A percentile compares a stretch with the other conserved stretches of the same genome.
Conservation (phyloP, 2,329 filamentous ascomycete species). For the Aspergillus ibericus region DNA sequence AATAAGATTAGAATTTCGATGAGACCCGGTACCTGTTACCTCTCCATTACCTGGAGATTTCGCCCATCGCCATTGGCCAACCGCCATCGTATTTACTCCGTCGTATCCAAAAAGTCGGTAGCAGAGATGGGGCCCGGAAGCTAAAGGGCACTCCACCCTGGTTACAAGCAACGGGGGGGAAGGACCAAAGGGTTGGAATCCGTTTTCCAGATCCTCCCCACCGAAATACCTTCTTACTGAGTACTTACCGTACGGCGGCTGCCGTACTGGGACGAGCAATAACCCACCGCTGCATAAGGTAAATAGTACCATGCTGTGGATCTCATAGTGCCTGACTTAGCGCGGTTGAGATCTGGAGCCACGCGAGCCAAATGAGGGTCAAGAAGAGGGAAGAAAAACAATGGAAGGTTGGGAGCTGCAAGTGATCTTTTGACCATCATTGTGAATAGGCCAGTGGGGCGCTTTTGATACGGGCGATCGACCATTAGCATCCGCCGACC, state of each 20-base stretch:
- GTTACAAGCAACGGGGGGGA: conserved; percentile 9
- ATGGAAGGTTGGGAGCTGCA: conserved; percentile 19
- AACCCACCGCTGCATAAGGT: conserved; percentile 11
- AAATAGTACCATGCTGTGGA: conserved; percentile 16
- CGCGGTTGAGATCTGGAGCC: conserved; percentile 24
- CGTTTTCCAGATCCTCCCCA: not conserved
- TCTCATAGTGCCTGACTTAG: conserved; percentile 22
- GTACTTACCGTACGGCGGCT: not conserved
- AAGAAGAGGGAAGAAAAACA: conserved; percentile 14
- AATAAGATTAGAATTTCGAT: not conserved
- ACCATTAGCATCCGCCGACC: not conserved
- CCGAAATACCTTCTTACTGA: not conserved
- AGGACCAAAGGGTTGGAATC: conserved; percentile 15
- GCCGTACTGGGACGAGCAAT: not conserved
- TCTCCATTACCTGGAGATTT: not conserved
- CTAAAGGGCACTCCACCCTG: not conserved
- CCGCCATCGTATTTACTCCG: not conserved
- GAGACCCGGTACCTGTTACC: not conserved
- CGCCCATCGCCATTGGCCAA: not conserved
- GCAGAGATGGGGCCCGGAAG: not conserved
- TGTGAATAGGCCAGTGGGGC: conserved; percentile 1
- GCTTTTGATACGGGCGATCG: conserved; percentile 6
- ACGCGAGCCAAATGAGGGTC: conserved; percentile 22
- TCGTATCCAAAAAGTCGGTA: conserved; percentile 10
- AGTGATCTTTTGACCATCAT: conserved; percentile 20